phyloP scores from a whole-genome alignment of 306 rosid species.

The Sophora flavescens region DNA sequence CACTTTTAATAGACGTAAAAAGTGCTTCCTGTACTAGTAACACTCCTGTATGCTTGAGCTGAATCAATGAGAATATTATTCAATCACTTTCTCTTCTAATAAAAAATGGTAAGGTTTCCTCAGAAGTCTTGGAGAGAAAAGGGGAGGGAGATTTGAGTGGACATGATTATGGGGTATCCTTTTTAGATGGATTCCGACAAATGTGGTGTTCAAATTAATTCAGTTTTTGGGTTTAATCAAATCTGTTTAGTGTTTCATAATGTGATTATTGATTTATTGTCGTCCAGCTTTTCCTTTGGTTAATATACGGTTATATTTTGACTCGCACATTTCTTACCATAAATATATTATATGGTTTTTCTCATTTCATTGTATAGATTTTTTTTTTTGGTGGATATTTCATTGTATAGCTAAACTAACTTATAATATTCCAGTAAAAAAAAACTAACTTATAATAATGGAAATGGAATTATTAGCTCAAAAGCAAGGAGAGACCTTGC shows the following conservation, averaged over 20 bases:
- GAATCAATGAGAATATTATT: no score
- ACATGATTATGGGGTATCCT: slow-evolving; percentile 41
- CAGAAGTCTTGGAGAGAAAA: slow-evolving; percentile 48
- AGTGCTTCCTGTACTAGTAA: no score
- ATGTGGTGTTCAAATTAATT: slow-evolving; percentile 38
- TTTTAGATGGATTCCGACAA: slow-evolving; percentile 44
- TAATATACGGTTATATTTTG: slow-evolving; percentile 43
- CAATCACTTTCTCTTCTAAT: no score
- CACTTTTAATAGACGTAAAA: no score
- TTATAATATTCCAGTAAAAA: no score
- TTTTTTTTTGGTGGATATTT: no score
- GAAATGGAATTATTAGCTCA: no score
- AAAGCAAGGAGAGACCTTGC: no score
- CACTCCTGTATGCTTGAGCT: no score
- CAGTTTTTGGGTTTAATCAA: slow-evolving; percentile 23
- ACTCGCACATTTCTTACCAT: slow-evolving; percentile 33
- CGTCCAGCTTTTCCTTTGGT: slow-evolving; percentile 40
- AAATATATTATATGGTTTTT: not conserved
- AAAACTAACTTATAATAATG: no score
- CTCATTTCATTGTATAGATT: not conserved
- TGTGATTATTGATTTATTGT: slow-evolving; percentile 7
- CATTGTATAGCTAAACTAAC: no score
- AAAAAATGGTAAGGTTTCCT: slow-evolving; percentile 47
- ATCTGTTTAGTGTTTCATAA: slow-evolving; percentile 30
- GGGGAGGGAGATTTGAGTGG: slow-evolving; percentile 44